phyloP scores from a whole-genome alignment of 2,329 filamentous ascomycete species.

The Penicillium verrucosum region DNA sequence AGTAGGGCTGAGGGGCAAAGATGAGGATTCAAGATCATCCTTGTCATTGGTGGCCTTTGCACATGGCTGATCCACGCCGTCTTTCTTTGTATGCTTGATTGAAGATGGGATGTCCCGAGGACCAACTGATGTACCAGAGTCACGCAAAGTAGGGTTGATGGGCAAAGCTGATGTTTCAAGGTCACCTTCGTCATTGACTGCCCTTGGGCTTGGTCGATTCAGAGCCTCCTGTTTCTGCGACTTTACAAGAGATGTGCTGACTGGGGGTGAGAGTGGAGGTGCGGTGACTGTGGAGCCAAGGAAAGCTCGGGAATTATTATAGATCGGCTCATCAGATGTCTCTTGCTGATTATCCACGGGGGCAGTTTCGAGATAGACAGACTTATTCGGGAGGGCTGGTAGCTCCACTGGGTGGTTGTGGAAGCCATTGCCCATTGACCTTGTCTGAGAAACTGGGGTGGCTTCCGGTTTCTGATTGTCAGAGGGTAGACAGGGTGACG shows the following conservation, averaged over 20 bases:
- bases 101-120: neutral
- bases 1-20: neutral
- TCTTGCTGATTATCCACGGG: neutral
- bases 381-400: neutral
- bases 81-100: neutral
- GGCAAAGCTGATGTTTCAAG: slow-evolving; percentile 1
- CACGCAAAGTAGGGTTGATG: slow-evolving; percentile 3
- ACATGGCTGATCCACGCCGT: neutral
- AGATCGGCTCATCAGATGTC: neutral
- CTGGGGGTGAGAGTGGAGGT: neutral
- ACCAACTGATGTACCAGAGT: neutral
- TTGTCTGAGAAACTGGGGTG: slow-evolving; percentile 2
- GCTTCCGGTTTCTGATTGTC: slow-evolving; percentile 2
- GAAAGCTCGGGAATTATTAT: neutral
- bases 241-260: neutral
- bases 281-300: neutral
- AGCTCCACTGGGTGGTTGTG: neutral
- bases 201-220: neutral
- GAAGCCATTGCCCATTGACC: slow-evolving; percentile 1
- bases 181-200: neutral
- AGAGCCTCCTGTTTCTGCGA: neutral
- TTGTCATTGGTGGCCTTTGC: neutral
- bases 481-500: slow-evolving; percentile 1
- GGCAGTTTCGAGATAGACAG: neutral
- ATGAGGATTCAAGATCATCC: neutral